Conservation (phyloP, 1,139 yeast genomes). For the Kazachstania sp. region DNA sequence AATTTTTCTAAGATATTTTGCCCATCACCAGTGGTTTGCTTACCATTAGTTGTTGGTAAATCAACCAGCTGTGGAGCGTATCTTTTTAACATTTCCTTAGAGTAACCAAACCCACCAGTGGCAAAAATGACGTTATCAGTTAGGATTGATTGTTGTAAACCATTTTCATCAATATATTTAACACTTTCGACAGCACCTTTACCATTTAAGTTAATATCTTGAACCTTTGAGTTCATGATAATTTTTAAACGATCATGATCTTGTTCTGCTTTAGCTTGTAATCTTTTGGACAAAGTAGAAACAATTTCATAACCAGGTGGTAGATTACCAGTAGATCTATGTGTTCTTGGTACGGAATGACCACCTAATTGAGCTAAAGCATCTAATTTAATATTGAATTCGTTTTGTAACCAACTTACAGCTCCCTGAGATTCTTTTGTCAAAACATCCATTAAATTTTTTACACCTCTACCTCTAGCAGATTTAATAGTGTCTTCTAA, state of each 20-base stretch:
- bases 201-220: slow-evolving; percentile 40
- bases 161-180: slow-evolving; percentile 36
- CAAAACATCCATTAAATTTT: slow-evolving; percentile 33
- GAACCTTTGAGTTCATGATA: slow-evolving; percentile 47
- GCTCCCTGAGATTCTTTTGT: slow-evolving; percentile 45
- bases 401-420: slow-evolving; percentile 62
- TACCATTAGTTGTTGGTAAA: slow-evolving; percentile 67
- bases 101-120: slow-evolving; percentile 60
- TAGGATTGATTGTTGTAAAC: slow-evolving; percentile 22
- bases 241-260: slow-evolving; percentile 47
- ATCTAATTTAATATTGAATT: slow-evolving; percentile 50
- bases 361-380: slow-evolving; percentile 66
- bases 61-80: slow-evolving; percentile 54
- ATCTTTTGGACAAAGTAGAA: slow-evolving; percentile 46
- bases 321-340: slow-evolving; percentile 52
- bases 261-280: slow-evolving; percentile 41
- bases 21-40: slow-evolving; percentile 72
- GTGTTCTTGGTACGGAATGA: slow-evolving; percentile 66
- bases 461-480: slow-evolving; percentile 54
- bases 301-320: slow-evolving; percentile 77
- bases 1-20: slow-evolving; percentile 48
- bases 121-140: slow-evolving; percentile 51
- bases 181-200: slow-evolving; percentile 41
- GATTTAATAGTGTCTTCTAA: slow-evolving; percentile 57
- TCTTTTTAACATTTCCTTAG: slow-evolving; percentile 45